Base-by-base conservation (phyloP, 1,284 basidiomycete species). In the Fomitopsis betulina region DNA sequence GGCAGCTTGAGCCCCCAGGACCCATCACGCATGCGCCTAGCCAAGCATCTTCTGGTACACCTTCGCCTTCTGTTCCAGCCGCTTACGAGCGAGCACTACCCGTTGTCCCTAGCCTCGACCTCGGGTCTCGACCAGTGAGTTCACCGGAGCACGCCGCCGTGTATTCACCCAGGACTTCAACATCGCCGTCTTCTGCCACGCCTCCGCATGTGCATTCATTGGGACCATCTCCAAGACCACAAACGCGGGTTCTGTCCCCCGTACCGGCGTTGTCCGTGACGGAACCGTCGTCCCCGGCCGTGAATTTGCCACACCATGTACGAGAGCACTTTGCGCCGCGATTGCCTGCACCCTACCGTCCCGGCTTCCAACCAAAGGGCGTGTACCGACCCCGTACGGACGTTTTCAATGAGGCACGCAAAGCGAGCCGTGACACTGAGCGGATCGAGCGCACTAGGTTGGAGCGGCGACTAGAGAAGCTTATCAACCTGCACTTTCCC, bases 401-500 rank as follows among this genome's bases (percentile, higher is more conserved):
- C 58, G 89, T 92, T 57, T 96, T 91, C 66, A 59, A 86, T n/a
- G 79, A 79, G 10, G 68, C 79, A 2, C 83, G 93, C 49, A 80
- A 76, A 52, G 63, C 69, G 4, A 79, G 77, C 51, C 80, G 79
- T 10, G 85, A 87, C 53, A 82, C 79, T n/a, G 79, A 81, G 32
- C 82, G 87, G 27, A 79, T 91, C 43, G 93, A 96, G 68, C 83
- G 87, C 43, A 89, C 91, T 30, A 84, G 94, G 61, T 73, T 95
- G 7, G 89, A 91, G 62, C 78, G 93, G 54, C 79, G 93, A 37
- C 79, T 95, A 58, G 93, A 94, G 68, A 96, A 96, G 76, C 79
- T 95, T 42, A 87, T 95, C 55, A 79, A 82, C 54, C 75, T 96
- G 7, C 93, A 96, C 72, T 96, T 96, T 67, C 85, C 90, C 51